These are phyloP conservation scores for Nakataea oryzae DNA, from an alignment of 2,329 filamentous ascomycete species.

Conservation along the genomic window DNA sequence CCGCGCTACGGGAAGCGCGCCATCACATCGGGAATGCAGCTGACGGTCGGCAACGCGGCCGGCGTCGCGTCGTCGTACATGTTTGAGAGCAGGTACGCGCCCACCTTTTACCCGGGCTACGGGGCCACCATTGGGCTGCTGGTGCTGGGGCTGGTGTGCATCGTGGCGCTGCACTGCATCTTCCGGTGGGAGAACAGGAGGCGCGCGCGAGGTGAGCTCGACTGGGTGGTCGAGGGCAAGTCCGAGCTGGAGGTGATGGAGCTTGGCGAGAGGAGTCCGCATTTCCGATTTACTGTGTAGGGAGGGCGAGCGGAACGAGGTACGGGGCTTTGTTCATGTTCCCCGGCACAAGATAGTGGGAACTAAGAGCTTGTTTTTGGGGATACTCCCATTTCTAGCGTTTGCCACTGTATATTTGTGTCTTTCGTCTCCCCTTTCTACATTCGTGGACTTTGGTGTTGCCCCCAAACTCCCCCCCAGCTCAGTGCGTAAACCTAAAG, in stretches of 20 bases:
- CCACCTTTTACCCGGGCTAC: conserved; percentile 5
- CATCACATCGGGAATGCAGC: conserved; percentile 5
- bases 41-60: conserved; percentile 6
- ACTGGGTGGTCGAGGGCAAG: conserved; percentile 4
- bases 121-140: conserved; percentile 3
- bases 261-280: background rate
- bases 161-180: conserved; percentile 1
- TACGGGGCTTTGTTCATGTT: too few species aligned
- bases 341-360: too few species aligned
- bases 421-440: too few species aligned
- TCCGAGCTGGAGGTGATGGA: conserved; percentile 4
- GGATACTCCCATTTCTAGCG: too few species aligned
- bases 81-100: conserved; percentile 1
- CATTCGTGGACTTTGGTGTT: too few species aligned
- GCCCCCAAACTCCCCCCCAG: too few species aligned
- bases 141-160: background rate
- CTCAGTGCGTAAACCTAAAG: conserved; percentile 28
- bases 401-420: too few species aligned
- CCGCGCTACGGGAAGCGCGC: conserved; percentile 67
- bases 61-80: conserved; percentile 4
- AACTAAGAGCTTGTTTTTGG: too few species aligned
- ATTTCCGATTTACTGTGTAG: too few species aligned
- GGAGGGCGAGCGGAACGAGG: too few species aligned
- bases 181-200: conserved; percentile 2
- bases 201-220: background rate